A percentile compares a stretch with the other conserved stretches of the same genome.
Conservation (phyloP, 805 yeast species). For the Candida pseudoglaebosa region DNA sequence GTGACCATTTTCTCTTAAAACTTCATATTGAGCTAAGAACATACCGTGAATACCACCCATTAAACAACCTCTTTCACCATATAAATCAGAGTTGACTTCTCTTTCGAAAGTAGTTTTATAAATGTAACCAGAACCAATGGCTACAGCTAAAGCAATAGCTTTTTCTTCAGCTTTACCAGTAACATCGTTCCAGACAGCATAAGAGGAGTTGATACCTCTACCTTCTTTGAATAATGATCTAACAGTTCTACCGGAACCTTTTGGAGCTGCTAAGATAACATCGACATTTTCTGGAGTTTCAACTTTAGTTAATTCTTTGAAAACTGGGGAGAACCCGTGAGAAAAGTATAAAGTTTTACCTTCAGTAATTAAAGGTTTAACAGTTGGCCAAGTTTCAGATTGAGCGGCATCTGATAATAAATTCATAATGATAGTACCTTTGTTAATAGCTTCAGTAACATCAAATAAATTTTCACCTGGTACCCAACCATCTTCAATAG, state of each 20-base stretch:
- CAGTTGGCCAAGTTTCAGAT: constrained; percentile 91
- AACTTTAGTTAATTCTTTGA: constrained; percentile 95
- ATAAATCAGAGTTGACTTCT: constrained; percentile 98
- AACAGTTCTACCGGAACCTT: constrained; percentile 99
- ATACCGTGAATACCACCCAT: constrained; percentile 99
- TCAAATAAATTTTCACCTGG: constrained; percentile 98
- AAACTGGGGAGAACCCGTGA: constrained; percentile 99
- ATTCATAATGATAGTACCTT: constrained; percentile 96
- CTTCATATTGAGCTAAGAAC: constrained; percentile 99
- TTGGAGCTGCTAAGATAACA: constrained; percentile 98
- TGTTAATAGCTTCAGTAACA: constrained; percentile 86
- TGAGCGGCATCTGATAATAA: constrained; percentile 98
- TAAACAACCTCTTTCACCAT: constrained; percentile 99
- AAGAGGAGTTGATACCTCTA: constrained; percentile 99
- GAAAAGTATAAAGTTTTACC: constrained; percentile 98
- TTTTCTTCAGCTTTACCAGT: constrained; percentile 99
- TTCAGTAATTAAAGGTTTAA: constrained; percentile 90
- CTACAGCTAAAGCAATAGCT: constrained; percentile 97
- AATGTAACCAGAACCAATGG: constrained; percentile 99
- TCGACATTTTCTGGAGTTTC: constrained; percentile 93
- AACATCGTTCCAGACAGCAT: constrained; percentile 99
- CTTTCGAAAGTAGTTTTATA: constrained; percentile 99
- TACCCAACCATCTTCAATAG: constrained; percentile 99
- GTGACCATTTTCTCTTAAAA: constrained; percentile 98
- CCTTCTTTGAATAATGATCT: constrained; percentile 99